phyloP scores from a whole-genome alignment of 768 basidiomycete species.

The Sporobolomyces roseus region DNA sequence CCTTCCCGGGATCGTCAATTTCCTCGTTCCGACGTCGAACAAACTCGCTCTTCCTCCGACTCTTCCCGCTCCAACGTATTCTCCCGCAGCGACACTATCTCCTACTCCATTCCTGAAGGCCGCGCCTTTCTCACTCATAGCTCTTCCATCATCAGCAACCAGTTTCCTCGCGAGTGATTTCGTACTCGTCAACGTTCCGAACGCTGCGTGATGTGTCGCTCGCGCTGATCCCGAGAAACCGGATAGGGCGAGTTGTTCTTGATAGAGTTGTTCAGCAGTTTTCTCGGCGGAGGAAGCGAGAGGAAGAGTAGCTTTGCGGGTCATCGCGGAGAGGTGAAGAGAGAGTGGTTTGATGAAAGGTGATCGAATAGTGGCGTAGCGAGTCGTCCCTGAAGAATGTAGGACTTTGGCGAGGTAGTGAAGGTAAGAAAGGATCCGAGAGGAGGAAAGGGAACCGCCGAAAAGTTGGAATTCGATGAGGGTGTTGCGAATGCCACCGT shows the following conservation, averaged over 20 bases:
- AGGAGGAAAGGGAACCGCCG: not conserved
- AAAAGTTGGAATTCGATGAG: conserved; percentile 30
- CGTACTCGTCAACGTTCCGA: conserved; percentile 24
- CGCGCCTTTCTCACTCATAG: conserved; percentile 8
- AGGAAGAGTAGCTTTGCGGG: too few species aligned
- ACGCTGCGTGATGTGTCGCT: conserved; percentile 21
- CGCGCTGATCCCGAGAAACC: not conserved
- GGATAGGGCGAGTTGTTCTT: conserved; percentile 5
- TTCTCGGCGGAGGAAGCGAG: not conserved
- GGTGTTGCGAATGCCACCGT: too few species aligned
- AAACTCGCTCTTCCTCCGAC: conserved; percentile 18
- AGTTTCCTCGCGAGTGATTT: conserved; percentile 12
- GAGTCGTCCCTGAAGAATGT: not conserved
- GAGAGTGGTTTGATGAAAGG: conserved; percentile 12
- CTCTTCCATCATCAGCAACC: conserved; percentile 19
- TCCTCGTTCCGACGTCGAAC: conserved; percentile 20
- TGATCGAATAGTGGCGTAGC: not conserved
- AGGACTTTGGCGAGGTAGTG: conserved; percentile 9
- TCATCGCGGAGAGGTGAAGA: conserved; percentile 14
- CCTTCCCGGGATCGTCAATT: not conserved
- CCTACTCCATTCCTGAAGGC: conserved; percentile 15
- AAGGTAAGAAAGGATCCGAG: conserved; percentile 12
- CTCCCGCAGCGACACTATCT: conserved; percentile 12
- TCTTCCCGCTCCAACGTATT: not conserved
- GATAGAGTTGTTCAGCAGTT: conserved; percentile 22